Evolutionary conservation across 73 alveolate genomes (phyloP).

Genomic region (Paramecium sonneborni): DNA sequence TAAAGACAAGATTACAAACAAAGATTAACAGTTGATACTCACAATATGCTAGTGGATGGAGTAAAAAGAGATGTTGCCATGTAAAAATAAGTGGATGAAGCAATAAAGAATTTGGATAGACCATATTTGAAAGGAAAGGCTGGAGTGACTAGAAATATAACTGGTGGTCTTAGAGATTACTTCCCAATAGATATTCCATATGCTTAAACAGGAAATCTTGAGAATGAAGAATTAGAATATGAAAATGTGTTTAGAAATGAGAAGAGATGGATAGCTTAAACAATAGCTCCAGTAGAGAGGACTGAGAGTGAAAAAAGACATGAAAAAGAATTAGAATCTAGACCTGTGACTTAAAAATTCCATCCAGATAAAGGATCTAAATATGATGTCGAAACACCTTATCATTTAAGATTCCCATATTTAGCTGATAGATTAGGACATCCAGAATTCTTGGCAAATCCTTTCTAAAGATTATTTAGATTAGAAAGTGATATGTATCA

Average conservation of each 20-base stretch:
- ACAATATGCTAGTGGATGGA: constrained; percentile 58
- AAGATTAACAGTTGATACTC: constrained; percentile 19
- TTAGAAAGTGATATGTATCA: constrained; percentile 84
- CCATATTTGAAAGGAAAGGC: constrained; percentile 61
- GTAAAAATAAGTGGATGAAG: constrained; percentile 57
- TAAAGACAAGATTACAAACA: constrained; percentile 15
- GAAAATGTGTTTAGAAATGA: constrained; percentile 63
- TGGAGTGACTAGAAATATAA: constrained; percentile 52
- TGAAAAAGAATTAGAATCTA: constrained; percentile 49
- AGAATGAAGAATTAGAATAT: constrained; percentile 12
- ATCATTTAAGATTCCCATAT: constrained; percentile 87
- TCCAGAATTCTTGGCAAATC: constrained; percentile 82
- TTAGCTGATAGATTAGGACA: constrained; percentile 89
- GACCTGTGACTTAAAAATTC: constrained; percentile 60
- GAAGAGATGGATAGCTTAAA: constrained; percentile 68
- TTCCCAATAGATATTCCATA: constrained; percentile 17
- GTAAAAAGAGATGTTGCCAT: constrained; percentile 50
- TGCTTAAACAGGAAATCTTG: not conserved
- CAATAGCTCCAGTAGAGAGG: not conserved
- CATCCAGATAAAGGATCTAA: constrained; percentile 82
- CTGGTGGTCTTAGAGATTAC: constrained; percentile 63
- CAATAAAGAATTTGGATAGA: constrained; percentile 57
- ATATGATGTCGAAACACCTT: constrained; percentile 86
- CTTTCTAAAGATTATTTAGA: constrained; percentile 78
- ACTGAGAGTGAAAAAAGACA: constrained; percentile 33